Percentiles rank a stretch among this genome's conserved stretches.
Conservation (phyloP, 2,329 filamentous ascomycete genomes). For the Venturiaceae sp. region DNA sequence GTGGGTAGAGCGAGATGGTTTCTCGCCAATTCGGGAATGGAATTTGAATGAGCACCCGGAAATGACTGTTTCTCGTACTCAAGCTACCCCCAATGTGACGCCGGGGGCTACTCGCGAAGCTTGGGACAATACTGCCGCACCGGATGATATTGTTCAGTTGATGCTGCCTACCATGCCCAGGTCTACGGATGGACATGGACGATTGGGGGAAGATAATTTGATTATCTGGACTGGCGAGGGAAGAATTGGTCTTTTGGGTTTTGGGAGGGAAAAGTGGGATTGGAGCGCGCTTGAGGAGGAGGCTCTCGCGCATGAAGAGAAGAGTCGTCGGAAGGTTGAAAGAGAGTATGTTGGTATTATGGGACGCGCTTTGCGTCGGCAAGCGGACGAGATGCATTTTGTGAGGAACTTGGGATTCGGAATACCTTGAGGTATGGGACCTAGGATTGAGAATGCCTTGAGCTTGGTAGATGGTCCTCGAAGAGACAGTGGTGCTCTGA, state of each 20-base stretch:
- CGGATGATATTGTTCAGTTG: constrained; percentile 70
- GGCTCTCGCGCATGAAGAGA: constrained; percentile 29
- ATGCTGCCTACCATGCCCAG: constrained; percentile 50
- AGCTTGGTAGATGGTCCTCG: too few species aligned
- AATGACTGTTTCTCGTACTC: background rate
- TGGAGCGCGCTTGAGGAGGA: constrained; percentile 3
- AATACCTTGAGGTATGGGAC: too few species aligned
- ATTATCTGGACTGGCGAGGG: constrained; percentile 80
- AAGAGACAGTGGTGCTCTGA: too few species aligned
- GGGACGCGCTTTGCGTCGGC: constrained; percentile 62
- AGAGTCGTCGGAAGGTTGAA: constrained; percentile 45
- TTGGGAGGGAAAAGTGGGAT: constrained; percentile 21
- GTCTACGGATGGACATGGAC: background rate
- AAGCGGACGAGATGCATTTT: constrained; percentile 71
- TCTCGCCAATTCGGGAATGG: constrained; percentile 42
- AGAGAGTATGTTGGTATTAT: constrained; percentile 58
- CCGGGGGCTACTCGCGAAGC: constrained; percentile 3
- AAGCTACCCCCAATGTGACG: background rate
- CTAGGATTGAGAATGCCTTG: too few species aligned
- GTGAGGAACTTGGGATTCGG: constrained; percentile 56
- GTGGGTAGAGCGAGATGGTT: constrained; percentile 83
- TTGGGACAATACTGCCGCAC: constrained; percentile 11
- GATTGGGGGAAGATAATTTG: constrained; percentile 49
- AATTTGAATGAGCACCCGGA: constrained; percentile 39
- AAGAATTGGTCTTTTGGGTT: constrained; percentile 59